phyloP scores from a whole-genome alignment of 805 yeast genomes.

The Cyberlindnera galapagoensis region DNA sequence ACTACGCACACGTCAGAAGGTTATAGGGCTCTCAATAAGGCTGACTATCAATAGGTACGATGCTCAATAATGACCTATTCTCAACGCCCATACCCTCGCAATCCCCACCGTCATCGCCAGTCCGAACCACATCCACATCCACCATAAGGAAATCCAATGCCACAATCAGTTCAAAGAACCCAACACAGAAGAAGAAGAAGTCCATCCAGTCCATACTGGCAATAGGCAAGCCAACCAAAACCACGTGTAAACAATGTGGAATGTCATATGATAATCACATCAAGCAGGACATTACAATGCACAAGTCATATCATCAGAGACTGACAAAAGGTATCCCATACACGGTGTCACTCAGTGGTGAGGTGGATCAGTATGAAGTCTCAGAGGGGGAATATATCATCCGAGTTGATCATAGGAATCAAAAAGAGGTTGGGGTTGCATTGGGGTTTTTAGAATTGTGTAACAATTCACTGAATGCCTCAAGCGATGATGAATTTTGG shows the following conservation, averaged over 20 bases:
- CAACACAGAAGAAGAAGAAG: too few species aligned
- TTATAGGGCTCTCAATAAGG: too few species aligned
- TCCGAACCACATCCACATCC: too few species aligned
- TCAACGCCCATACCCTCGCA: too few species aligned
- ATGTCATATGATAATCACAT: constrained; percentile 44
- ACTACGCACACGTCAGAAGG: too few species aligned
- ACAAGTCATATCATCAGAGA: constrained; percentile 43
- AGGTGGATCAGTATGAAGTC: constrained; percentile 25
- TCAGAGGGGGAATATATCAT: constrained; percentile 26
- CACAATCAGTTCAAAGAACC: too few species aligned
- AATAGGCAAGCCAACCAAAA: constrained; percentile 14
- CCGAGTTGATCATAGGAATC: constrained; percentile 28
- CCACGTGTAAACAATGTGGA: constrained; percentile 43
- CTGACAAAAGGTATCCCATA: too few species aligned
- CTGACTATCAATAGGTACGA: too few species aligned
- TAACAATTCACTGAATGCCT: constrained; percentile 57
- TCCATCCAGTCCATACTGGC: constrained; percentile 15
- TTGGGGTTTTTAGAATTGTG: constrained; percentile 43
- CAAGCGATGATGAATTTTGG: constrained; percentile 40
- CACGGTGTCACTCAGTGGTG: too few species aligned
- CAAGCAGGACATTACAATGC: constrained; percentile 38
- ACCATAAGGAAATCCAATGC: too few species aligned
- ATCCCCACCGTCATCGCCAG: too few species aligned
- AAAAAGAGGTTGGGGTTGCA: constrained; percentile 29
- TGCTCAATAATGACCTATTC: too few species aligned